A percentile compares a stretch with the other conserved stretches of the same genome.
phyloP scores from a whole-genome alignment of 2,329 filamentous ascomycete genomes.

The Dendryphion nanum region DNA sequence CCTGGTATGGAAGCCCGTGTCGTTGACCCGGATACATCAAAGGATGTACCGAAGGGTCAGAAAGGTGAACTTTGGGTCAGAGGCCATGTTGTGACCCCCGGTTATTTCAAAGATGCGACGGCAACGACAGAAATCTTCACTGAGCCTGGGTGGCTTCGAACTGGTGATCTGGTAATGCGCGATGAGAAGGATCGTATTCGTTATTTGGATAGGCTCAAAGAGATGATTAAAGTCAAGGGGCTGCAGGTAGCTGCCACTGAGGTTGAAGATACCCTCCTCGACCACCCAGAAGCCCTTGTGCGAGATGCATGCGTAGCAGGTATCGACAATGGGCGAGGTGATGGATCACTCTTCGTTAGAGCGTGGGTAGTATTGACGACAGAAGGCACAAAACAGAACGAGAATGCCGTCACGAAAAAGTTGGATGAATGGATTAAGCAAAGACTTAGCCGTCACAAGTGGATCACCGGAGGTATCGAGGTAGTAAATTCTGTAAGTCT shows the following conservation, averaged over 20 bases:
- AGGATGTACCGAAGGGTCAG: constrained; percentile 21
- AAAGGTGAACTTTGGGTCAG: constrained; percentile 29
- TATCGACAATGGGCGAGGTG: constrained; percentile 28
- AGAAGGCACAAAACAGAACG: constrained; percentile 13
- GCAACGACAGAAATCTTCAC: constrained; percentile 28
- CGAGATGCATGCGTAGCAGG: constrained; percentile 31
- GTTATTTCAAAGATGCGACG: constrained; percentile 28
- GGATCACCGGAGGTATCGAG: constrained; percentile 30
- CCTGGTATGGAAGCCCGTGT: constrained; percentile 28
- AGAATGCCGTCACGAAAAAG: constrained; percentile 15
- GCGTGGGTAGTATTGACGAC: constrained; percentile 28
- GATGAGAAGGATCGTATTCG: constrained; percentile 24
- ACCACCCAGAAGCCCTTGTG: constrained; percentile 35
- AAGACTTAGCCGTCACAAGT: constrained; percentile 27
- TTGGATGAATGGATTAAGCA: constrained; percentile 21
- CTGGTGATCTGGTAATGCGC: constrained; percentile 26
- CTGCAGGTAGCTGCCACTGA: constrained; percentile 52
- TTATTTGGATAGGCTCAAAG: constrained; percentile 40
- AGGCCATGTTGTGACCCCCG: constrained; percentile 27
- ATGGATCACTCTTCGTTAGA: constrained; percentile 28
- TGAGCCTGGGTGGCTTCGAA: constrained; percentile 26
- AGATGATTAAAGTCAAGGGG: constrained; percentile 51
- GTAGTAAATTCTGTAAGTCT: constrained; percentile 24
- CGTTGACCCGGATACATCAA: constrained; percentile 24
- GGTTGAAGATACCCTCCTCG: constrained; percentile 46